phyloP scores from a whole-genome alignment of 148 eudicot genomes.

The Amaranthus cruentus region DNA sequence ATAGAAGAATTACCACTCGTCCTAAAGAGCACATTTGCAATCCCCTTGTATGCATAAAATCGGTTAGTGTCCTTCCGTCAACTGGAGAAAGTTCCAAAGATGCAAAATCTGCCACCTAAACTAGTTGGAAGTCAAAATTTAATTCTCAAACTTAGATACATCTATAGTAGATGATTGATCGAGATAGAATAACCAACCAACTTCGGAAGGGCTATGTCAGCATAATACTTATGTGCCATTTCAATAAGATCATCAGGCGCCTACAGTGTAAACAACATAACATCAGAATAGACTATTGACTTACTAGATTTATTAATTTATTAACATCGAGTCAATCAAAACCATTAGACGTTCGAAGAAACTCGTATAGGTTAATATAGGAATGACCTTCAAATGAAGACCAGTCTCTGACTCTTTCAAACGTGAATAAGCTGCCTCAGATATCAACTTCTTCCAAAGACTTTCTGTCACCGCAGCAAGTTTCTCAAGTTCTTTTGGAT shows the following conservation, averaged over 20 bases:
- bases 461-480: conserved; percentile 61
- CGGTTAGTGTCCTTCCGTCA: conserved; percentile 93
- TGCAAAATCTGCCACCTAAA: conserved; percentile 93
- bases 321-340: neutral
- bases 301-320: conserved; percentile 2
- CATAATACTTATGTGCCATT: conserved; percentile 82
- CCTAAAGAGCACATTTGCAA: conserved; percentile 86
- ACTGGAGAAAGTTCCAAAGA: conserved; percentile 96
- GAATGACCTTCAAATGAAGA: conserved; percentile 69
- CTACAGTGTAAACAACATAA: conserved; percentile 33
- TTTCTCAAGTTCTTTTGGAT: conserved; percentile 51
- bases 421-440: conserved; percentile 74
- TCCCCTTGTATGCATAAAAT: conserved; percentile 97
- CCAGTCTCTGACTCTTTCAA: conserved; percentile 93
- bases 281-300: conserved; percentile 16
- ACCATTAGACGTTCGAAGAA: neutral
- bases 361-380: neutral
- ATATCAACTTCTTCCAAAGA: conserved; percentile 59
- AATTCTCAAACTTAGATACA: conserved; percentile 6
- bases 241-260: conserved; percentile 82
- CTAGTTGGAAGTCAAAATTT: conserved; percentile 19
- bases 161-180: neutral
- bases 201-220: conserved; percentile 85
- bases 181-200: conserved; percentile 51
- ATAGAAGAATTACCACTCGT: conserved; percentile 53